Conservation (phyloP, 2,329 filamentous ascomycete genomes). For the Fusarium odoratissimum region DNA sequence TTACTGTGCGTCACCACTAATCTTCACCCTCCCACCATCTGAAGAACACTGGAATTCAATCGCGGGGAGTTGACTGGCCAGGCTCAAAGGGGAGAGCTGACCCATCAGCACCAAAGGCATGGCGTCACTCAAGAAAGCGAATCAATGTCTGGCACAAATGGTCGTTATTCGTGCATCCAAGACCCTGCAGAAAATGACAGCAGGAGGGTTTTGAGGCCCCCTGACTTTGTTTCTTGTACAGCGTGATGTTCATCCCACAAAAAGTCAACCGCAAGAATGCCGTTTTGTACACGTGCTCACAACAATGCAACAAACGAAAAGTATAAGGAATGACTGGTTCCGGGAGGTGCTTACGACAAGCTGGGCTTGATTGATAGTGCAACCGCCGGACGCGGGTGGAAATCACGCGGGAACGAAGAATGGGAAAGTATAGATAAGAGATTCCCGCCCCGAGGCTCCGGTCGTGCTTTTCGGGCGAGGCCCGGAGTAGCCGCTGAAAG, state of each 20-base stretch:
- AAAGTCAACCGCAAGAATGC: neutral
- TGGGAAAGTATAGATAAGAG: conserved; percentile 34
- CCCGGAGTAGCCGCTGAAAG: conserved; percentile 31
- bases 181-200: conserved; percentile 36
- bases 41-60: conserved; percentile 31
- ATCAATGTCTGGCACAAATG: conserved; percentile 29
- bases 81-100: conserved; percentile 28
- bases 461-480: conserved; percentile 22
- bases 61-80: conserved; percentile 16
- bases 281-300: conserved; percentile 24
- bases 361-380: conserved; percentile 2
- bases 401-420: conserved; percentile 13
- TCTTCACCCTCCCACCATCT: conserved; percentile 34
- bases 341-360: neutral
- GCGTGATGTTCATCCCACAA: conserved; percentile 19
- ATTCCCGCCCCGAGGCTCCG: conserved; percentile 26
- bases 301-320: conserved; percentile 12
- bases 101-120: conserved; percentile 20
- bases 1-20: conserved; percentile 33
- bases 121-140: conserved; percentile 30
- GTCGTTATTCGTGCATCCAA: conserved; percentile 22
- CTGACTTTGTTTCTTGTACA: conserved; percentile 22
- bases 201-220: conserved; percentile 19
- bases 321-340: conserved; percentile 9
- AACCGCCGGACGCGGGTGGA: conserved; percentile 23